These are phyloP conservation scores for Pleurotus giganteus DNA, from an alignment of 768 basidiomycete genomes.

Conservation along the genomic window DNA sequence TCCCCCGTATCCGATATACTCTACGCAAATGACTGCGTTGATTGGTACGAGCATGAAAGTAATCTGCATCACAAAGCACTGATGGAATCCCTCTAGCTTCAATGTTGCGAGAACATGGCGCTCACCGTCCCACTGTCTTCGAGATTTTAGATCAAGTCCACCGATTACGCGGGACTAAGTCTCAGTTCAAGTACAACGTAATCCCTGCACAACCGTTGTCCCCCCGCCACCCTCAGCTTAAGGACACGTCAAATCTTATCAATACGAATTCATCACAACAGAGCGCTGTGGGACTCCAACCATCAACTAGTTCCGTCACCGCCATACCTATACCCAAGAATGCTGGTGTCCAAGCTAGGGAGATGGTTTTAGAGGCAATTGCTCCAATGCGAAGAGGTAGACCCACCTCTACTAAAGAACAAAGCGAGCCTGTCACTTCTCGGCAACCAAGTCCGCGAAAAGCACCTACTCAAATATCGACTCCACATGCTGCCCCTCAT, in stretches of 20 bases:
- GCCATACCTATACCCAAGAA: slow-evolving; percentile 28
- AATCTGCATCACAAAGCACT: slow-evolving; percentile 1
- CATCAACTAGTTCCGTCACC: slow-evolving; percentile 8
- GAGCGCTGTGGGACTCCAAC: background rate
- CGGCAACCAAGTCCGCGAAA: slow-evolving; percentile 34
- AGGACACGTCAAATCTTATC: slow-evolving; percentile 21
- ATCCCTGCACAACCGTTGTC: slow-evolving; percentile 47
- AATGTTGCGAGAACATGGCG: slow-evolving; percentile 90
- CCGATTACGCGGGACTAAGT: slow-evolving; percentile 82
- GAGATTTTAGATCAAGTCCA: slow-evolving; percentile 85
- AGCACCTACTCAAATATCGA: slow-evolving; percentile 16
- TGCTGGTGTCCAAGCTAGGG: slow-evolving; percentile 66
- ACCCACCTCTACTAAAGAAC: slow-evolving; percentile 36
- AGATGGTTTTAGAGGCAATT: slow-evolving; percentile 77
- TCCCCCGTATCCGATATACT: slow-evolving; percentile 87
- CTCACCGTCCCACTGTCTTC: slow-evolving; percentile 83
- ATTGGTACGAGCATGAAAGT: slow-evolving; percentile 58
- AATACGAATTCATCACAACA: slow-evolving; percentile 19
- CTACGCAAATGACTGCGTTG: slow-evolving; percentile 73
- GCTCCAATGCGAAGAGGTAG: slow-evolving; percentile 77
- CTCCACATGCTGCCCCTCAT: slow-evolving; percentile 13
- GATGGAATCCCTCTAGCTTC: slow-evolving; percentile 50
- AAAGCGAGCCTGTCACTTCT: slow-evolving; percentile 21
- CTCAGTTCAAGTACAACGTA: slow-evolving; percentile 68
- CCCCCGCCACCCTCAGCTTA: slow-evolving; percentile 25